Conservation (phyloP, 2,329 filamentous ascomycete species). For the Colletotrichum acutatum region DNA sequence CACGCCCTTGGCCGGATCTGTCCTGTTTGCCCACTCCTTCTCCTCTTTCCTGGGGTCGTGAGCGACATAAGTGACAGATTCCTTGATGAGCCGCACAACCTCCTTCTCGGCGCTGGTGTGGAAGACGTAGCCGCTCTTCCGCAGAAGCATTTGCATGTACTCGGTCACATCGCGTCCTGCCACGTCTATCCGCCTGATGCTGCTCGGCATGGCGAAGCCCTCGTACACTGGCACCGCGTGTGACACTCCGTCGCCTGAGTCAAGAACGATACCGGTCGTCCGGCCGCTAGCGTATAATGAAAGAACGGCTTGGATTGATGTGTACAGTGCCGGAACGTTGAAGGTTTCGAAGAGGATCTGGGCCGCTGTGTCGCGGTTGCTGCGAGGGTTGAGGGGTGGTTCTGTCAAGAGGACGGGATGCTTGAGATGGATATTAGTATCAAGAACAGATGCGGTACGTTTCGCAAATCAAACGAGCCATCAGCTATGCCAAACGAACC, state of each 20-base stretch:
- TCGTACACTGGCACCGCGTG: constrained; percentile 98
- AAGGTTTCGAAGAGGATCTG: constrained; percentile 99
- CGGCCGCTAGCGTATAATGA: constrained; percentile 96
- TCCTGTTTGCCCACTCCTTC: constrained; percentile 90
- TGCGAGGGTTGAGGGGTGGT: constrained; percentile 92
- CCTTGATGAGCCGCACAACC: constrained; percentile 97
- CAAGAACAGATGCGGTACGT: background rate
- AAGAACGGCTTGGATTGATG: constrained; percentile 95
- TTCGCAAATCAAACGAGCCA: background rate
- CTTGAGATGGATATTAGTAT: constrained; percentile 52
- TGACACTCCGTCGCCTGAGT: constrained; percentile 95
- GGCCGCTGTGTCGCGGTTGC: constrained; percentile 94
- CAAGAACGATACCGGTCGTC: constrained; percentile 94
- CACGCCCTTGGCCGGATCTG: constrained; percentile 78
- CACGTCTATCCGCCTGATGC: constrained; percentile 95
- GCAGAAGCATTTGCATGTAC: constrained; percentile 87
- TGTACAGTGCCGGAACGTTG: constrained; percentile 96
- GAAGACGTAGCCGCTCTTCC: constrained; percentile 94
- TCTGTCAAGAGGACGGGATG: constrained; percentile 97
- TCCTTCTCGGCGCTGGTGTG: constrained; percentile 99
- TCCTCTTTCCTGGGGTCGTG: constrained; percentile 92
- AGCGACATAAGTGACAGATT: constrained; percentile 92
- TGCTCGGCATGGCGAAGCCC: constrained; percentile 95
- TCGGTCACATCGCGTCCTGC: constrained; percentile 97
- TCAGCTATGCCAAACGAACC: constrained; percentile 56